Percentiles rank a stretch among this genome's conserved stretches.
Evolutionary conservation across 2,329 filamentous ascomycete genomes (phyloP).

Genomic region (Thermomyces lanuginosus): DNA sequence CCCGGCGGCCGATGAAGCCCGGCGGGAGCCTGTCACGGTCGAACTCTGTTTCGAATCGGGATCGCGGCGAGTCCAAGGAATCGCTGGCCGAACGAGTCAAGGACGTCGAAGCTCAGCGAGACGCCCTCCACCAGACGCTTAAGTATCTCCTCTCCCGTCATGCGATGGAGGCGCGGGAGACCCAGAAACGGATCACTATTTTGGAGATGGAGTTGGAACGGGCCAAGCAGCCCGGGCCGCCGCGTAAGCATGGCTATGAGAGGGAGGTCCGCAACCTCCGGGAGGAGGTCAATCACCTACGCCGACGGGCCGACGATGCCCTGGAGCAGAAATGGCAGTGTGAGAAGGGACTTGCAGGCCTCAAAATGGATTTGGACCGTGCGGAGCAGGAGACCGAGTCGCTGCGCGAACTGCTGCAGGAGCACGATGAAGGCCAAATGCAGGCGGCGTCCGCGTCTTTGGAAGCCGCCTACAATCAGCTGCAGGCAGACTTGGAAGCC

Average conservation of each 20-base stretch:
- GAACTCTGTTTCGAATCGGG: constrained; percentile 31
- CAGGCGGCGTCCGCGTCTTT: constrained; percentile 55
- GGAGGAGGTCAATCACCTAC: constrained; percentile 67
- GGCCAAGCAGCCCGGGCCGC: constrained; percentile 45
- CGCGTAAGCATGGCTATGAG: constrained; percentile 64
- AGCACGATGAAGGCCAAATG: constrained; percentile 54
- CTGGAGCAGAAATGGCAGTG: constrained; percentile 93
- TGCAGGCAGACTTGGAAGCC: constrained; percentile 51
- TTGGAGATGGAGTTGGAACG: constrained; percentile 66
- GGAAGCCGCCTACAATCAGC: constrained; percentile 54
- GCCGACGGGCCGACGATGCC: constrained; percentile 79
- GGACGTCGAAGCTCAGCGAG: constrained; percentile 83
- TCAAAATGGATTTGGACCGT: constrained; percentile 94
- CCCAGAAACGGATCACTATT: constrained; percentile 60
- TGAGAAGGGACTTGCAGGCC: constrained; percentile 69
- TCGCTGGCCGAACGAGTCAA: constrained; percentile 64
- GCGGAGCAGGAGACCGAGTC: constrained; percentile 83
- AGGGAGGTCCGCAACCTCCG: constrained; percentile 65
- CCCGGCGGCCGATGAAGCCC: constrained; percentile 34
- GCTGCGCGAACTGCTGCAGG: constrained; percentile 59
- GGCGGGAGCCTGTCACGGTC: constrained; percentile 43
- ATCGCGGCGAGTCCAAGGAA: constrained; percentile 42
- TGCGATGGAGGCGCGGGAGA: constrained; percentile 67
- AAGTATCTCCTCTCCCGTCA: constrained; percentile 75
- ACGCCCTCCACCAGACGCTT: constrained; percentile 75